These are phyloP conservation scores for Suhomyces coccinellae DNA, from an alignment of 1,139 yeast genomes.

Conservation along the genomic window DNA sequence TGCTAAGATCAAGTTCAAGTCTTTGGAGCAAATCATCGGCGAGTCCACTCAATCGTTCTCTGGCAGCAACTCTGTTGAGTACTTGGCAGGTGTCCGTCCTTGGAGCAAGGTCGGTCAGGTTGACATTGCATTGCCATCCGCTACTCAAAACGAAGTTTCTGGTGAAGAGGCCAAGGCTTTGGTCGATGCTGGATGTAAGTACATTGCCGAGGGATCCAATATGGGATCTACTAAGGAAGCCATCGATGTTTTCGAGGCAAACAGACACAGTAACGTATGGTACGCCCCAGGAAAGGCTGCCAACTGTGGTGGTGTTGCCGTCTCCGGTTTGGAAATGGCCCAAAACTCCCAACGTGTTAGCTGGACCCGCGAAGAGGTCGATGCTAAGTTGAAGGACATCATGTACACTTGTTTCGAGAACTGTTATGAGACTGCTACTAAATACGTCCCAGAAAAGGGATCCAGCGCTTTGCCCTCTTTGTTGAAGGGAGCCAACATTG, in stretches of 20 bases:
- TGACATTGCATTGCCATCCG: slow-evolving; percentile 96
- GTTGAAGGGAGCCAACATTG: slow-evolving; percentile 98
- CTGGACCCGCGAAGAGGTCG: slow-evolving; percentile 22
- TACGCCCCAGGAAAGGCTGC: slow-evolving; percentile 99
- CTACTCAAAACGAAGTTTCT: slow-evolving; percentile 97
- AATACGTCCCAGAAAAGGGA: slow-evolving; percentile 72
- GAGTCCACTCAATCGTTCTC: slow-evolving; percentile 62
- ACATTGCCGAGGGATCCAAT: slow-evolving; percentile 97
- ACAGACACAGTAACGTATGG: slow-evolving; percentile 83
- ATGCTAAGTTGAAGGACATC: slow-evolving; percentile 47
- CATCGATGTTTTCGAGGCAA: slow-evolving; percentile 87
- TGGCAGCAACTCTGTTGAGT: slow-evolving; percentile 56
- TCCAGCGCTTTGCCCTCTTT: slow-evolving; percentile 73
- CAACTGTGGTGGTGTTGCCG: slow-evolving; percentile 99
- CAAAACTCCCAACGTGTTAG: slow-evolving; percentile 92
- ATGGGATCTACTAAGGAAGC: slow-evolving; percentile 99
- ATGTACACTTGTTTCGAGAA: slow-evolving; percentile 92
- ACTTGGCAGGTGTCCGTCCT: slow-evolving; percentile 93
- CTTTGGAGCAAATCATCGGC: slow-evolving; percentile 64
- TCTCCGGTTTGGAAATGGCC: slow-evolving; percentile 98
- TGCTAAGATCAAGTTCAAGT: slow-evolving; percentile 79
- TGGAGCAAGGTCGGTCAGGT: slow-evolving; percentile 91
- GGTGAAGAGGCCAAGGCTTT: slow-evolving; percentile 96
- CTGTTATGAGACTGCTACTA: slow-evolving; percentile 84
- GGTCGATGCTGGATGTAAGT: slow-evolving; percentile 88